These are phyloP conservation scores for Metarhizium robertsii DNA, from an alignment of 2,329 filamentous ascomycete species.

Conservation along the genomic window DNA sequence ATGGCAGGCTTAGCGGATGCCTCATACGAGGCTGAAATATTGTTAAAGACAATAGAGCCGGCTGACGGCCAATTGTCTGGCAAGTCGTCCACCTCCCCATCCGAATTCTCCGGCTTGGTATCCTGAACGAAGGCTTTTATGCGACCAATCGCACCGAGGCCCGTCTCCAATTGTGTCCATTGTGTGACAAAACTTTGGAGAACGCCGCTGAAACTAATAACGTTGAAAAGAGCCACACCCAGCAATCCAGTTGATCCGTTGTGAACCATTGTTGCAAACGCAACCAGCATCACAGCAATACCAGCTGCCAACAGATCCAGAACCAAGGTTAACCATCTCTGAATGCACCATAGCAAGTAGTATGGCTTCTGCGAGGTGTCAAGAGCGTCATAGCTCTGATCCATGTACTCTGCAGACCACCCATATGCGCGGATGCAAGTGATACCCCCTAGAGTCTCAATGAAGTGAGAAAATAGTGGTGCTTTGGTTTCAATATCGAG, in stretches of 20 bases:
- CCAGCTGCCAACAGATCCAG: slow-evolving; percentile 29
- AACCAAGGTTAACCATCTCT: slow-evolving; percentile 43
- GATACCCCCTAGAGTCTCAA: slow-evolving; percentile 21
- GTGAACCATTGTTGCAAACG: slow-evolving; percentile 28
- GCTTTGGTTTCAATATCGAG: slow-evolving; percentile 35
- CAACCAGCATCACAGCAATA: slow-evolving; percentile 35
- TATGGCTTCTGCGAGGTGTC: slow-evolving; percentile 42
- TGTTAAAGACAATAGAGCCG: not conserved
- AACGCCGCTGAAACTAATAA: slow-evolving; percentile 20
- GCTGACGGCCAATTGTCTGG: not conserved
- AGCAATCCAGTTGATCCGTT: slow-evolving; percentile 8
- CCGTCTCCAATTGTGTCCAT: slow-evolving; percentile 27
- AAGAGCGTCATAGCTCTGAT: slow-evolving; percentile 26
- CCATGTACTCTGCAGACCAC: slow-evolving; percentile 26
- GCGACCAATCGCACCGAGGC: slow-evolving; percentile 22
- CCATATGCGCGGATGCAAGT: slow-evolving; percentile 29
- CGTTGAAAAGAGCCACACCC: slow-evolving; percentile 21
- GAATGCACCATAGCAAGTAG: slow-evolving; percentile 42
- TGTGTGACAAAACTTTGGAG: slow-evolving; percentile 22
- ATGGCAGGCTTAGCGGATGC: not conserved
- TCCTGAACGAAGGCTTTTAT: slow-evolving; percentile 21
- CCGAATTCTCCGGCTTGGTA: slow-evolving; percentile 3
- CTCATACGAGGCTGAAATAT: not conserved
- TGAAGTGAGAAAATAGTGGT: slow-evolving; percentile 23
- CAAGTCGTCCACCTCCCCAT: not conserved